Evolutionary conservation across 306 rosid species (phyloP), one percentile per base, ranked within the genome.

Genomic region (Citrullus mucosospermus): DNA sequence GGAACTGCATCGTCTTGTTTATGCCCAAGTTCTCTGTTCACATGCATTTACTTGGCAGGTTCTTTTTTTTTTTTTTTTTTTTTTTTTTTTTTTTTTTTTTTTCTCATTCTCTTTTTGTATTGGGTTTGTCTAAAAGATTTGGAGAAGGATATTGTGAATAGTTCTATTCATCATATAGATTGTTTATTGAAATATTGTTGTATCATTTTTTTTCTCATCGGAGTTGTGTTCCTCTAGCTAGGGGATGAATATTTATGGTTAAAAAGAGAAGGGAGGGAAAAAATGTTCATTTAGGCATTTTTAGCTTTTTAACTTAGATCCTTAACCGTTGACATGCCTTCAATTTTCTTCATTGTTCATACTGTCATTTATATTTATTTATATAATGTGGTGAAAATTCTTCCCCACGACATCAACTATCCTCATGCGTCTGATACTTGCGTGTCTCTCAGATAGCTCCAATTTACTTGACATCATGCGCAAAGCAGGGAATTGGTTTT

Each of bases 41-140:
- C 92, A 94, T 82, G 84, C 88, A 76, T 84, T 94, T 88, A 94
- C 97, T 76, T 92, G 97, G 97, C 96, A 94, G 89, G 98, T 94
- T 25, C 28, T 25, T 25, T 25, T 39, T 43, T 61, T 61, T 28
- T 4, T 57, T 59, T 25, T 66, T 2, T 48, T 43, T 43, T 43
- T 43, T 43, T 43, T 43, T 43, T 10, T n/a, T 51, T 51, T 75
- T n/a, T 68, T 75, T n/a, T 68, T 39, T 25, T 66, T 2, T 48
- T 43, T 43, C 7, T 43, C 7, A 1, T n/a, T 51, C 15, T 75
- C 16, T 68, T 75, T n/a, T 68, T 39, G 55, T 28, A 22, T 14
- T 9, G 60, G 18, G 59, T 9, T 50, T 72, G 77, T 50, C 8
- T 72, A 50, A 25, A 43, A 28, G 15, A 51, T 28, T 46, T 28